A percentile compares a stretch with the other conserved stretches of the same genome.
Conservation (phyloP, 2,329 filamentous ascomycete species). For the Talaromyces sp. region DNA sequence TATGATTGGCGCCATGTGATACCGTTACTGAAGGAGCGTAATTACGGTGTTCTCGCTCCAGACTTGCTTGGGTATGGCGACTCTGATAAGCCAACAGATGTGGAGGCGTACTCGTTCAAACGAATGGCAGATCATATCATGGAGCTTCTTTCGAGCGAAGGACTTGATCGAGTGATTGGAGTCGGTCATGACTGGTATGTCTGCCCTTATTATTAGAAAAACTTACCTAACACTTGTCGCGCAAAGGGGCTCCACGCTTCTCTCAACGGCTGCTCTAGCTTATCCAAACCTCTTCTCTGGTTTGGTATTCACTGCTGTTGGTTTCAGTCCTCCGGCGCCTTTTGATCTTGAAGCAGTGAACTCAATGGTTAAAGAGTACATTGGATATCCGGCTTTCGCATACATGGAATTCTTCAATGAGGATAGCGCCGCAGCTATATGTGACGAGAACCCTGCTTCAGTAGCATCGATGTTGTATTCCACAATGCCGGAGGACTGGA, state of each 20-base stretch:
- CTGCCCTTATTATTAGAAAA: too few relatives aligned
- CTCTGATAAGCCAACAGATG: slow-evolving; percentile 27
- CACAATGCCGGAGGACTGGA: slow-evolving; percentile 1
- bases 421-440: not conserved
- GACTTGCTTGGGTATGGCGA: slow-evolving; percentile 41
- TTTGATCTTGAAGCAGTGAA: slow-evolving; percentile 6
- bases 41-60: slow-evolving; percentile 42
- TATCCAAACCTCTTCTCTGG: slow-evolving; percentile 5
- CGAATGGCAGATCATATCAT: slow-evolving; percentile 31
- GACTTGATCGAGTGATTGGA: slow-evolving; percentile 18
- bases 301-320: slow-evolving; percentile 7
- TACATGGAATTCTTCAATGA: slow-evolving; percentile 13
- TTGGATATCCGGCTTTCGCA: slow-evolving; percentile 3
- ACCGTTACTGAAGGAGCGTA: slow-evolving; percentile 27
- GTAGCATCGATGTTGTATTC: slow-evolving; percentile 9
- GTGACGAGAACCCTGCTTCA: not conserved
- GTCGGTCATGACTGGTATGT: slow-evolving; percentile 23
- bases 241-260: slow-evolving; percentile 5
- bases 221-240: not conserved
- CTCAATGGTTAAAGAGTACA: not conserved
- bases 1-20: slow-evolving; percentile 44
- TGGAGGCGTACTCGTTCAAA: slow-evolving; percentile 27
- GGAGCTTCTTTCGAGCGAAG: slow-evolving; percentile 29
- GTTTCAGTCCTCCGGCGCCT: not conserved
- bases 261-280: not conserved